Conservation (phyloP, 345 rosid genomes). For the Citrus inodora region DNA sequence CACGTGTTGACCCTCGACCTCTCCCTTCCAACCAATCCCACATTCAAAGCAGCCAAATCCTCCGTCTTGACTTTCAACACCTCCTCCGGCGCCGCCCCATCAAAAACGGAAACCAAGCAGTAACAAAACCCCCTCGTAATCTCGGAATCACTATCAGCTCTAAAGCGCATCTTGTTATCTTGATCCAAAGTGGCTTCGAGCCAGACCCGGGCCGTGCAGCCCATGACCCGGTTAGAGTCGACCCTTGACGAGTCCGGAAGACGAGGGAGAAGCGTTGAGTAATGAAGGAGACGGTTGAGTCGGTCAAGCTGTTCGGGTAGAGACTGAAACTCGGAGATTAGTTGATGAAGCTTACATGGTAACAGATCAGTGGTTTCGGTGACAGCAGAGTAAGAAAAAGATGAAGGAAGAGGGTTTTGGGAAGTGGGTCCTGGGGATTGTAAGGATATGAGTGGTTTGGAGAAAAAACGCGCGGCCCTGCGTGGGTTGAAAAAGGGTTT, state of each 20-base stretch:
- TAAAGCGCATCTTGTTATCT: slow-evolving; percentile 67
- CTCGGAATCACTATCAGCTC: slow-evolving; percentile 87
- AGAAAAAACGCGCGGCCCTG: slow-evolving; percentile 11
- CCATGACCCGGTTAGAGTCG: slow-evolving; percentile 88
- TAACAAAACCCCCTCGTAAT: slow-evolving; percentile 77
- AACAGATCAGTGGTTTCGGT: slow-evolving; percentile 40
- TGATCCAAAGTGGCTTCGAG: slow-evolving; percentile 57
- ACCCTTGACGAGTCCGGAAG: slow-evolving; percentile 55
- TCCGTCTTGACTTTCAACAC: slow-evolving; percentile 65
- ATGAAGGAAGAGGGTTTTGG: slow-evolving; percentile 15
- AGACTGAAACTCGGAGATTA: slow-evolving; percentile 67
- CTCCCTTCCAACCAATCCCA: slow-evolving; percentile 53
- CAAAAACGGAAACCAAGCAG: slow-evolving; percentile 63
- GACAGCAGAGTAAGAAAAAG: slow-evolving; percentile 55
- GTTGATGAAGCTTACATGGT: slow-evolving; percentile 41
- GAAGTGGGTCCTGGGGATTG: slow-evolving; percentile 26
- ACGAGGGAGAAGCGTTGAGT: slow-evolving; percentile 53
- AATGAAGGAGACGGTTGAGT: slow-evolving; percentile 65
- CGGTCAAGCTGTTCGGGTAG: slow-evolving; percentile 56
- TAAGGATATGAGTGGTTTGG: slow-evolving; percentile 35
- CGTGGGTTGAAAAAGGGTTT: slow-evolving; percentile 27
- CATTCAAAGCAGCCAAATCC: slow-evolving; percentile 66
- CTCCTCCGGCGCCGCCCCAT: slow-evolving; percentile 70
- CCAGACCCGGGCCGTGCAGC: slow-evolving; percentile 94
- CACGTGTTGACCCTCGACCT: slow-evolving; percentile 89